Evolutionary conservation across 2,329 filamentous ascomycete species (phyloP), one percentile per base, ranked within the genome.

Genomic region (Trichoderma guizhouense): DNA sequence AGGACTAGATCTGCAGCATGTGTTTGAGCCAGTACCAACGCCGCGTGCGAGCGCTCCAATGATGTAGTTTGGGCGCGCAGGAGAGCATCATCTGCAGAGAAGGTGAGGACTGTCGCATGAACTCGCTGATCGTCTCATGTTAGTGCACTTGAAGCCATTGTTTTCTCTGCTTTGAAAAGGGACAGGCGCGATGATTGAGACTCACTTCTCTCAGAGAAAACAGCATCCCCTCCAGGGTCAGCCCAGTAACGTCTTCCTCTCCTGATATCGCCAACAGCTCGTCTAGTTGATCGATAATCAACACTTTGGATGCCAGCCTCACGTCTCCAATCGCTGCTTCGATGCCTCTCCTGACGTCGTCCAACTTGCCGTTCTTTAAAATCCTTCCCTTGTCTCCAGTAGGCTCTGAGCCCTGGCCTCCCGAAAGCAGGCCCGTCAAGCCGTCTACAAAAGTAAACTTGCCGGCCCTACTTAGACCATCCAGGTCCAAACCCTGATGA

Each of bases 361-460:
- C 76, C 5, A 83, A 73, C 30, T 76, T 78, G 9, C 78, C 76
- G 26, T 79, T 78, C 34, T 74, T 74, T 14, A 87, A 71, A 2
- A 78, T 58, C 15, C 70, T 30, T 2, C 70, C 70, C 14, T 18
- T 69, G 26, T 60, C 70, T 8, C 14, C 55, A 5, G 36, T 61
- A 14, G 39, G 11, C 21, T 58, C 63, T 15, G 63, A 60, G 7
- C 36, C 62, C 12, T 61, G 72, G 1, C 63, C 65, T 4, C 75
- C 74, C 2, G 75, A 69, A 57, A 89, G 92, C 30, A 93, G 78
- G 30, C 85, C 85, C 24, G 86, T 88, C 72, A 96, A 83, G 24
- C 93, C 93, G 81, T 97, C 94, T 36, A 97, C 86, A 76, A 94
- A 95, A 57, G 84, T 82, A 76, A 97, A 91, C 66, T 86, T 87